These are phyloP conservation scores for Corymbia citriodora DNA, from an alignment of 441 rosid genomes.

Conservation along the genomic window DNA sequence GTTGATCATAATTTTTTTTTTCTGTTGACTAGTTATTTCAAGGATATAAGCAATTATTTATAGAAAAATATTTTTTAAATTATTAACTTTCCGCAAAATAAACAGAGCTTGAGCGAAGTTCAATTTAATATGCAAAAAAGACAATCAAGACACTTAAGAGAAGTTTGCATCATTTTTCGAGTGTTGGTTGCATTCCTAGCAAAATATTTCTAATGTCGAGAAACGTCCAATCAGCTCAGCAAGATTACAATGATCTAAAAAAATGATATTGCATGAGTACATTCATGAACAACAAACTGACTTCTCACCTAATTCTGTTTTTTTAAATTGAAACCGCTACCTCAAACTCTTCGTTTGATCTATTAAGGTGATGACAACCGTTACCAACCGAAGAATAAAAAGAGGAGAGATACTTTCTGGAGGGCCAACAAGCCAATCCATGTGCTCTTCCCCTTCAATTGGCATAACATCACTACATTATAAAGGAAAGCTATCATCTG, in stretches of 20 bases:
- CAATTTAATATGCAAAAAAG: background rate
- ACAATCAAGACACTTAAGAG: background rate
- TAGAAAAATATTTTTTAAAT: too few relatives aligned
- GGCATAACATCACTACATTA: background rate
- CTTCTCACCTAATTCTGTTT: background rate
- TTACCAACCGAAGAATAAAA: background rate
- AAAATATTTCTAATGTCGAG: background rate
- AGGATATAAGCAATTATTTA: too few relatives aligned
- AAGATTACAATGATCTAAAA: background rate
- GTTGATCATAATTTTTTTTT: too few relatives aligned
- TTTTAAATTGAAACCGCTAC: background rate
- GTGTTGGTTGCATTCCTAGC: background rate
- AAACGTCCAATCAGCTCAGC: background rate
- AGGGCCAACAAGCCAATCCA: background rate
- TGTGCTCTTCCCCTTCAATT: background rate
- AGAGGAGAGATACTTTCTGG: background rate
- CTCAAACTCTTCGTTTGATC: background rate
- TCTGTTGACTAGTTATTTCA: rapidly evolving
- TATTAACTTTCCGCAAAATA: too few relatives aligned
- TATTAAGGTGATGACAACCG: background rate
- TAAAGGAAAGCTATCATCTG: background rate
- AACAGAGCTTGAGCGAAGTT: background rate
- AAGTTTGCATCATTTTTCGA: background rate
- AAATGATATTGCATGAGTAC: background rate
- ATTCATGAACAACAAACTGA: background rate